A percentile compares a stretch with the other conserved stretches of the same genome.
These are phyloP conservation scores for Rhizophora apiculata DNA, from an alignment of 345 rosid genomes.

Conservation along the genomic window DNA sequence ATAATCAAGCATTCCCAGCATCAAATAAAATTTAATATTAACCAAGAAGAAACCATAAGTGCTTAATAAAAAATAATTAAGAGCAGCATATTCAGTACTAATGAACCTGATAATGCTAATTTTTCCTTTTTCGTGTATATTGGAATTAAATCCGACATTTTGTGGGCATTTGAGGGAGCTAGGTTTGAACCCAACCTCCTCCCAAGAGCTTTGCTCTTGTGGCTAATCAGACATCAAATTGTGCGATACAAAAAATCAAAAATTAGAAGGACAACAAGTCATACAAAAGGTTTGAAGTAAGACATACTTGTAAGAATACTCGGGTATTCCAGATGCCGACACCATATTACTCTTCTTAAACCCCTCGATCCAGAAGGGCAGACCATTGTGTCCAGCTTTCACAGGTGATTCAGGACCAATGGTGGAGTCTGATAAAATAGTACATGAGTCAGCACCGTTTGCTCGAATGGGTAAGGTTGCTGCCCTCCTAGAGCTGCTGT, in stretches of 20 bases:
- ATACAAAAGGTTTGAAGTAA: slow-evolving; percentile 1
- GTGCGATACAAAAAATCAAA: background rate
- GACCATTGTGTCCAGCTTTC: slow-evolving; percentile 56
- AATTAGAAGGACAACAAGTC: background rate
- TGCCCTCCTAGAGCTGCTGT: slow-evolving; percentile 80
- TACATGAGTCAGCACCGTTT: slow-evolving; percentile 73
- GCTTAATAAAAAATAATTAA: no score
- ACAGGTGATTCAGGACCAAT: slow-evolving; percentile 83
- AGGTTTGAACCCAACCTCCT: no score
- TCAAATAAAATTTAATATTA: background rate
- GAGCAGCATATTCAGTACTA: no score
- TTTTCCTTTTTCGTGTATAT: no score
- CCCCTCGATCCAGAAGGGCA: slow-evolving; percentile 77
- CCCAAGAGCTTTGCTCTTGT: no score
- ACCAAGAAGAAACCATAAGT: background rate
- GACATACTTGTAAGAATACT: slow-evolving; percentile 83
- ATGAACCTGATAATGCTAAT: no score
- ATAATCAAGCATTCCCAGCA: background rate
- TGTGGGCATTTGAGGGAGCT: no score
- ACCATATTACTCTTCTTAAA: slow-evolving; percentile 55
- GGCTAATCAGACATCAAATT: no score
- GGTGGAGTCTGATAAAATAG: slow-evolving; percentile 75
- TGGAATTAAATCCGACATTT: no score
- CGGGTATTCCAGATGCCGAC: slow-evolving; percentile 87
- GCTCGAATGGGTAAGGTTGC: slow-evolving; percentile 70